Evolutionary conservation across 2,329 filamentous ascomycete genomes (phyloP).

Genomic region (Fonsecaea pedrosoi): DNA sequence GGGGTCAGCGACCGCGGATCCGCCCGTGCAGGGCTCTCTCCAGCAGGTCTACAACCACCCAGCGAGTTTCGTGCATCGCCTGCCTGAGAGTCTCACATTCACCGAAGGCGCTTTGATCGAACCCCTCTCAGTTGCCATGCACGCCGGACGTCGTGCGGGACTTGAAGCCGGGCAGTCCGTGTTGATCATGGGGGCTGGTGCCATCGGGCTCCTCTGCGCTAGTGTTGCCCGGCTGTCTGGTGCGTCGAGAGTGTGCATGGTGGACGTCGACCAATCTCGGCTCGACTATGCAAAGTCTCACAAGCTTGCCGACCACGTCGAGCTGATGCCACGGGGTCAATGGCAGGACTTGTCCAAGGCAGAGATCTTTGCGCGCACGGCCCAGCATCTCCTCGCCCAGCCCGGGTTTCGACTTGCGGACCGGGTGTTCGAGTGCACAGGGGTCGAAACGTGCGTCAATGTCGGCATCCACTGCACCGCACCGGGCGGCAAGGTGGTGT

Average conservation of each 20-base stretch:
- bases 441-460: slow-evolving; percentile 53
- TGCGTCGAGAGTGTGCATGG: slow-evolving; percentile 62
- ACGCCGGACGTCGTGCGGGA: slow-evolving; percentile 59
- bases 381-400: slow-evolving; percentile 27
- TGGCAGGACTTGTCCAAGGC: slow-evolving; percentile 60
- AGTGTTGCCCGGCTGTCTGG: slow-evolving; percentile 62
- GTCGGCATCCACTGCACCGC: slow-evolving; percentile 52
- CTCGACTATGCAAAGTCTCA: slow-evolving; percentile 65
- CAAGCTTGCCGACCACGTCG: slow-evolving; percentile 65
- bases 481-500: slow-evolving; percentile 59
- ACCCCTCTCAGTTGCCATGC: background rate
- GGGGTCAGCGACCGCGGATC: slow-evolving; percentile 64
- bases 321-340: slow-evolving; percentile 47
- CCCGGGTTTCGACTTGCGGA: slow-evolving; percentile 47
- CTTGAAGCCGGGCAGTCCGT: slow-evolving; percentile 60
- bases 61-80: slow-evolving; percentile 55
- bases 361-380: slow-evolving; percentile 43
- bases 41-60: slow-evolving; percentile 67
- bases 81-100: background rate
- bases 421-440: slow-evolving; percentile 55
- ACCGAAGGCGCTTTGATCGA: slow-evolving; percentile 63
- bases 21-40: slow-evolving; percentile 68
- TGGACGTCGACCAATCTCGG: slow-evolving; percentile 63
- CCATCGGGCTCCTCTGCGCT: slow-evolving; percentile 65
- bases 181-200: slow-evolving; percentile 66